Evolutionary conservation across 2,329 filamentous ascomycete genomes (phyloP), one percentile per base, ranked within the genome.

Genomic region (Fusarium chlamydosporum): DNA sequence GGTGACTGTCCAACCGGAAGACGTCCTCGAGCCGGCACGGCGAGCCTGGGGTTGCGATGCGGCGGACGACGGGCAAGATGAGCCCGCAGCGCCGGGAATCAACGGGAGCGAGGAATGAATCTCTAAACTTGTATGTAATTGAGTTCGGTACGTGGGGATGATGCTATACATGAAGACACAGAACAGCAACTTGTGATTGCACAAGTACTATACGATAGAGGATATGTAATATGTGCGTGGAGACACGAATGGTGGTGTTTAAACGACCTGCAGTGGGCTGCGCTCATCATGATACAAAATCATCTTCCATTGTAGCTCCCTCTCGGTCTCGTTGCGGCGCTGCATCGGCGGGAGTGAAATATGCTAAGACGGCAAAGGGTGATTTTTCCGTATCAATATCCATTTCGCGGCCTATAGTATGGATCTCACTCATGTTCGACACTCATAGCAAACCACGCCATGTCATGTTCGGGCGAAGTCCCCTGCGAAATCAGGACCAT

Each of bases 1-100:
- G 56, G 52, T 40, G 48, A 65, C 62, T 59, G 59, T 63, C 71
- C 71, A 73, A 72, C 71, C 71, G 71, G 71, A 73, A 68, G 47
- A 55, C 46, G 56, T 54, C 71, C 67, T 63, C 56, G 58, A 57
- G 54, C 68, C 66, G 58, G 52, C 48, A 66, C 70, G 68, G 62
- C 45, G 63, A 70, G 61, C 46, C 57, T 64, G 61, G 56, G 45
- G 58, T 41, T 29, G 43, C 27, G 59, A 59, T 65, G 58, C 48
- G 47, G 50, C 57, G 53, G 65, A 52, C 47, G 50, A 70, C 51
- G 67, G 62, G 67, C 55, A 70, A 52, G 57, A 50, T 52, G 57
- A 61, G 55, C 57, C 68, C 71, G 70, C 56, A 55, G 54, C 45
- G 26, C 66, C 71, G 70, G 71, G 68, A 73, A 67, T 64, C 59